A percentile compares a stretch with the other conserved stretches of the same genome.
phyloP scores from a whole-genome alignment of 257 asterid species.

The Przewalskia tangutica region DNA sequence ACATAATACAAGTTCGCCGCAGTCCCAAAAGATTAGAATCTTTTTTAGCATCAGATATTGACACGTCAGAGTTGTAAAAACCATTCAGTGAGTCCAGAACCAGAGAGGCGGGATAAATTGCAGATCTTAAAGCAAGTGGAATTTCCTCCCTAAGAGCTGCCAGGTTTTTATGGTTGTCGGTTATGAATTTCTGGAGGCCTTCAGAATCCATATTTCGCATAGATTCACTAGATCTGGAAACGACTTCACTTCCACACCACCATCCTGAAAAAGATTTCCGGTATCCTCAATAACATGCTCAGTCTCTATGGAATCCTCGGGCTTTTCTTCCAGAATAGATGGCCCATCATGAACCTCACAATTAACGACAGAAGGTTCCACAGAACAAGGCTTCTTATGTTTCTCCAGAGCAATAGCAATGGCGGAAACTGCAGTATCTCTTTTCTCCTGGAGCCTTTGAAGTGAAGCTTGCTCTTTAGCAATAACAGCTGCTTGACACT shows the following conservation, averaged over 20 bases:
- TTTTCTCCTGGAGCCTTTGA: conserved; percentile 83
- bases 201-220: conserved; percentile 83
- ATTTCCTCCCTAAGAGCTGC: conserved; percentile 77
- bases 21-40: conserved; percentile 78
- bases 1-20: conserved; percentile 91
- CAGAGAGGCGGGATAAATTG: conserved; percentile 67
- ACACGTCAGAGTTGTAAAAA: conserved; percentile 51
- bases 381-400: conserved; percentile 33
- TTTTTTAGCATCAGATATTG: conserved; percentile 57
- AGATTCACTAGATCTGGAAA: conserved; percentile 72
- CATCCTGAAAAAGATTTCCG: conserved; percentile 25
- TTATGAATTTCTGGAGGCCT: conserved; percentile 85
- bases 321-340: conserved; percentile 27
- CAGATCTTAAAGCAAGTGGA: conserved; percentile 74
- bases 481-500: conserved; percentile 62
- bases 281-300: conserved; percentile 18
- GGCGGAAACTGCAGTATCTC: conserved; percentile 90
- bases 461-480: conserved; percentile 82
- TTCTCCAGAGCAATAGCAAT: conserved; percentile 53
- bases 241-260: conserved; percentile 43
- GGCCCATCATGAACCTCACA: conserved; percentile 32
- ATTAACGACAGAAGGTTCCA: conserved; percentile 17
- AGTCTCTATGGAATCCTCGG: conserved; percentile 21
- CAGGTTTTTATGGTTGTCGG: conserved; percentile 90
- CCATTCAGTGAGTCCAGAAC: conserved; percentile 84